A percentile compares a stretch with the other conserved stretches of the same genome.
phyloP scores from a whole-genome alignment of 2,329 filamentous ascomycete genomes.

The Teratosphaeriaceae sp. region DNA sequence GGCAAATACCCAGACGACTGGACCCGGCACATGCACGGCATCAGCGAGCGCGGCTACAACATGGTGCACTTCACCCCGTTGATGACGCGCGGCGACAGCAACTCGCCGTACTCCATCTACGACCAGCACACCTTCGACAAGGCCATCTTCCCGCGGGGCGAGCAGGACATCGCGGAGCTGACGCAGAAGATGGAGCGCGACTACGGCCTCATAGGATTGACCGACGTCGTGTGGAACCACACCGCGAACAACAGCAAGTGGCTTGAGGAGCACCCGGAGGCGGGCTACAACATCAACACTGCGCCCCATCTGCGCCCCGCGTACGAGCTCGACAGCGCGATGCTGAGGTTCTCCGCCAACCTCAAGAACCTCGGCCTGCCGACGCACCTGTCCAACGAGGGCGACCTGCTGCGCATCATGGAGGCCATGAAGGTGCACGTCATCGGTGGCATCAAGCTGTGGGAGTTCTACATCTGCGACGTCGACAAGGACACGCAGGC shows the following conservation, averaged over 20 bases:
- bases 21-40: slow-evolving; percentile 81
- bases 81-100: slow-evolving; percentile 79
- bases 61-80: slow-evolving; percentile 98
- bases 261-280: slow-evolving; percentile 90
- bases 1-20: slow-evolving; percentile 84
- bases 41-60: slow-evolving; percentile 90
- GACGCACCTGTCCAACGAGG: slow-evolving; percentile 60
- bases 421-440: slow-evolving; percentile 75
- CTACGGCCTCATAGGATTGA: slow-evolving; percentile 78
- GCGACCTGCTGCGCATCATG: slow-evolving; percentile 77
- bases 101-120: slow-evolving; percentile 95
- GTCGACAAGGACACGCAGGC: slow-evolving; percentile 65
- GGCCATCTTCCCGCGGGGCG: slow-evolving; percentile 73
- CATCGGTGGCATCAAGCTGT: slow-evolving; percentile 69
- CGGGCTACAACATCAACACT: slow-evolving; percentile 88
- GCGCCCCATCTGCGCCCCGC: slow-evolving; percentile 65
- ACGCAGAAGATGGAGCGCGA: slow-evolving; percentile 76
- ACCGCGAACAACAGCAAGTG: slow-evolving; percentile 93
- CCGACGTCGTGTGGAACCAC: slow-evolving; percentile 97
- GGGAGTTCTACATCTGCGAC: slow-evolving; percentile 89
- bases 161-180: slow-evolving; percentile 71
- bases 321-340: slow-evolving; percentile 68
- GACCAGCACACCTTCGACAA: slow-evolving; percentile 87
- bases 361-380: slow-evolving; percentile 66
- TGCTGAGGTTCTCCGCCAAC: slow-evolving; percentile 59